These are phyloP conservation scores for Populus alba DNA, from an alignment of 345 rosid species.

Conservation along the genomic window DNA sequence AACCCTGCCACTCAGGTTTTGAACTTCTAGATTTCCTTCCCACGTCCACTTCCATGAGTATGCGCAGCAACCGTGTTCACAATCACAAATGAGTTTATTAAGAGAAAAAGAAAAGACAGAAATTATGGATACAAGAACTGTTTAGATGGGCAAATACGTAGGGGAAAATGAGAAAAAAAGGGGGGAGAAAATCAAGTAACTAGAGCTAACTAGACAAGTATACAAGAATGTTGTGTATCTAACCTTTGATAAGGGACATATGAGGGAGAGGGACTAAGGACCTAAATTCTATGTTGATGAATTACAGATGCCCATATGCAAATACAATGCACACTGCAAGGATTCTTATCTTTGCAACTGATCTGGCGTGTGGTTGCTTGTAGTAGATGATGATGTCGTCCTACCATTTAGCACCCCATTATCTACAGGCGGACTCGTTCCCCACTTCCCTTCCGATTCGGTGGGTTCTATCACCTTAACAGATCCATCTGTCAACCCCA, in stretches of 20 bases:
- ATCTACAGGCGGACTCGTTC: constrained; percentile 50
- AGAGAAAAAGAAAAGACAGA: background rate
- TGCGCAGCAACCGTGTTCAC: background rate
- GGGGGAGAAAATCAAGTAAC: constrained; percentile 1
- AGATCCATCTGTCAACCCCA: constrained; percentile 67
- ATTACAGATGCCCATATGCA: constrained; percentile 16
- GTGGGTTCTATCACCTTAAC: constrained; percentile 73
- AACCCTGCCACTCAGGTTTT: too few relatives aligned
- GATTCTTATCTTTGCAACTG: constrained; percentile 56
- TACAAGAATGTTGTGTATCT: constrained; percentile 32
- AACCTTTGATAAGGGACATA: constrained; percentile 15
- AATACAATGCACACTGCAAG: constrained; percentile 5
- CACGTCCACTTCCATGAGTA: background rate
- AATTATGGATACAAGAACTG: constrained; percentile 16
- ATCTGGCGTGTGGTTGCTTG: constrained; percentile 76
- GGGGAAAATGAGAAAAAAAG: background rate
- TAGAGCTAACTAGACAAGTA: constrained; percentile 12
- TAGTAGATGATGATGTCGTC: constrained; percentile 69
- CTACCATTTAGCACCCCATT: constrained; percentile 60
- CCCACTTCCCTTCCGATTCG: constrained; percentile 77
- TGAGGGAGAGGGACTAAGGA: constrained; percentile 11
- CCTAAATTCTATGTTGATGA: constrained; percentile 26
- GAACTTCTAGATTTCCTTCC: too few relatives aligned
- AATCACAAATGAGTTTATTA: constrained; percentile 15
- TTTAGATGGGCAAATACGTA: constrained; percentile 5